Conservation (phyloP, 495 filamentous ascomycete species). For the Xylaria palmicola region DNA sequence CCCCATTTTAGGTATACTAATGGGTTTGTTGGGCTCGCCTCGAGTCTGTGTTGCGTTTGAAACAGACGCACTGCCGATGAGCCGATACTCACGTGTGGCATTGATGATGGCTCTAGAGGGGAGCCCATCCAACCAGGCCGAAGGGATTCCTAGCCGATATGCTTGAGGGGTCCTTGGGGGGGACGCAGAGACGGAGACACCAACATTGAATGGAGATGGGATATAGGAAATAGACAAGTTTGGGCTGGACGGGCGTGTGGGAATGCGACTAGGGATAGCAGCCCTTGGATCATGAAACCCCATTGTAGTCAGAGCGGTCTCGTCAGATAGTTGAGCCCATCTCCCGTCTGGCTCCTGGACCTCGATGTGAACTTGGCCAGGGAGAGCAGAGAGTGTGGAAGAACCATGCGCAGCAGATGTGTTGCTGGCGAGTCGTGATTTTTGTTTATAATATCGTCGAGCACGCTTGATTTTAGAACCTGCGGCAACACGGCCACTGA, state of each 20-base stretch:
- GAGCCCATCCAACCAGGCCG: not conserved
- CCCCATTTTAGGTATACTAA: too few species aligned
- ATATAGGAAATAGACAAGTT: not conserved
- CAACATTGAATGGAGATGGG: not conserved
- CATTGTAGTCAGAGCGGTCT: not conserved
- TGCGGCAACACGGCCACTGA: conserved; percentile 17
- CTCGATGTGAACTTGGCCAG: not conserved
- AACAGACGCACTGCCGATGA: not conserved
- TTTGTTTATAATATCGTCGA: conserved; percentile 32
- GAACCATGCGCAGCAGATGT: not conserved
- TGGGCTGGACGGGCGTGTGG: not conserved
- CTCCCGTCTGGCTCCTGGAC: not conserved
- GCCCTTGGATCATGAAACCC: not conserved
- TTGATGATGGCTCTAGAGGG: not conserved
- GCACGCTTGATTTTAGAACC: conserved; percentile 20
- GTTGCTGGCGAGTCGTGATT: not conserved
- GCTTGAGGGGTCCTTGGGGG: not conserved
- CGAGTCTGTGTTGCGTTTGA: not conserved
- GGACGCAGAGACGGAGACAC: too few species aligned
- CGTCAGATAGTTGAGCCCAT: not conserved
- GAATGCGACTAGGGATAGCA: not conserved
- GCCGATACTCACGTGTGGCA: not conserved
- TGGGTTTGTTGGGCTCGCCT: not conserved
- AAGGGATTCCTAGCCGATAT: not conserved
- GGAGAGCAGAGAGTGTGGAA: not conserved